These are phyloP conservation scores for Podospora conica DNA, from an alignment of 495 filamentous ascomycete genomes.

Conservation along the genomic window DNA sequence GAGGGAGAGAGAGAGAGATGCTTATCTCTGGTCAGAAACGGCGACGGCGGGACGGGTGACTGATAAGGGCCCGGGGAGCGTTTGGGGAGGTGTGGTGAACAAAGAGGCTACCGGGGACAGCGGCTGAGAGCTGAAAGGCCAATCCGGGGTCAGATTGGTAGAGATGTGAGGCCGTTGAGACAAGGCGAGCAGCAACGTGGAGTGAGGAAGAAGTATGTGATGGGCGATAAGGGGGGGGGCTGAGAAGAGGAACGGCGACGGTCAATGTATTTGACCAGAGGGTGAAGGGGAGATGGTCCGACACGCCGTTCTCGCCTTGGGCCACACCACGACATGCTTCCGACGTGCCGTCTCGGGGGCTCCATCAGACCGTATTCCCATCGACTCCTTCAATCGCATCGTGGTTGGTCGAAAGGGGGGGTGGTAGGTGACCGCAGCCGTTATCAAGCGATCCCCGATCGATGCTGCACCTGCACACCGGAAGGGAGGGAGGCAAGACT, in stretches of 20 bases:
- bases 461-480: too few species aligned
- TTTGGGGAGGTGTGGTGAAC: slow-evolving; percentile 1
- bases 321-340: background rate
- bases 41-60: slow-evolving; percentile 6
- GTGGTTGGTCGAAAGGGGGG: background rate
- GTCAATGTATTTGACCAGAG: background rate
- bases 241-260: background rate
- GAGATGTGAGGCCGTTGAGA: background rate
- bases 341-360: background rate
- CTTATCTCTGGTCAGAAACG: slow-evolving; percentile 10
- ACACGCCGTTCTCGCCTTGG: background rate
- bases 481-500: background rate
- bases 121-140: background rate
- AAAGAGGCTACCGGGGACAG: slow-evolving; percentile 2
- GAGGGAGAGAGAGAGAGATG: background rate
- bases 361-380: background rate
- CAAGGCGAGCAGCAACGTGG: background rate
- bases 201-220: background rate
- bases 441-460: background rate
- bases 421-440: background rate
- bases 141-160: background rate
- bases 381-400: background rate
- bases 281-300: background rate
- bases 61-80: slow-evolving; percentile 9
- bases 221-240: background rate